Evolutionary conservation across 177 flowering plant species (phyloP), one percentile per base, ranked within the genome.

Genomic region (Telopea speciosissima): DNA sequence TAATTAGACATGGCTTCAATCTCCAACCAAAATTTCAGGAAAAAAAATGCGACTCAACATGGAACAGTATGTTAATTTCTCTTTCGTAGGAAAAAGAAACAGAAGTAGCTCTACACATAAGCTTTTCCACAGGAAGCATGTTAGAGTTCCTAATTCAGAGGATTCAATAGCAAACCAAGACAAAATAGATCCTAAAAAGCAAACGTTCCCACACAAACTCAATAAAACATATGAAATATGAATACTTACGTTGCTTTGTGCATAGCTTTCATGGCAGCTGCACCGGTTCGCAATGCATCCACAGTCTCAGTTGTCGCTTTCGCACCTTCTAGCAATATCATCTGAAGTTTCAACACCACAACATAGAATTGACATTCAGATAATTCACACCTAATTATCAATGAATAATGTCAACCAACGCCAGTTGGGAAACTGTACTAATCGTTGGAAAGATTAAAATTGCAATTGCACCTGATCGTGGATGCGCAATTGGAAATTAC

Each of bases 251-350:
- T 86, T 69, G 90, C 91, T 77, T 87, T 84, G 75, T 89, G 94
- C 89, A 91, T 88, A 36, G 92, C 89, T 79, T 91, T 89, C 90
- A 91, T 89, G 58, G 94, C 88, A 61, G 88, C 62, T 28, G 97
- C 92, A 61, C 94, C 92, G 59, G 88, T 80, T 73, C 94, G 81
- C 76, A 91, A 78, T 23, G 97, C 97, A 84, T 88, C 91, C 25
- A 91, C 92, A 65, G 94, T 89, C 70, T 91, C 94, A 1, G 92
- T 87, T 36, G 94, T 89, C 26, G 91, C 97, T 79, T 88, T 91
- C 67, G 97, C 92, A 69, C 91, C 92, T 82, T 91, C 97, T 66
- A 89, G 73, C 88, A 87, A 76, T 70, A 89, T 89, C 94, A 88
- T 89, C 94, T 88, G 79, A 68, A 67, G 25, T 16, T 67, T 63